Evolutionary conservation across 2,329 filamentous ascomycete species (phyloP).

Genomic region (Fusarium gaditjirri): DNA sequence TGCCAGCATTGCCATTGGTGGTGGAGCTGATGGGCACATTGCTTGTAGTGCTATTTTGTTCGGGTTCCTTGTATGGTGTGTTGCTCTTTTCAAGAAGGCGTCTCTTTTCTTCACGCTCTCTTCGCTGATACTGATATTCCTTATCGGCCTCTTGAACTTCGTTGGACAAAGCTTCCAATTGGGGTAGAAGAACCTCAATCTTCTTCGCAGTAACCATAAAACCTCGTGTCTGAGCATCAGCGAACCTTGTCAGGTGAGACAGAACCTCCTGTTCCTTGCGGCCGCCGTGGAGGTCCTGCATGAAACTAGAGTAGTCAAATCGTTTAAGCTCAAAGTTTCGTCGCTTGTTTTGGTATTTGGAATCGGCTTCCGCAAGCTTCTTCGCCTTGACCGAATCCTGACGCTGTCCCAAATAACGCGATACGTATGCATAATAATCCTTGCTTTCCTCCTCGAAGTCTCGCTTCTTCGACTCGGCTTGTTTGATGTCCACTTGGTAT

Average conservation of each 20-base stretch:
- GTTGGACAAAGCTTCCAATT: slow-evolving; percentile 85
- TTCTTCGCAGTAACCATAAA: slow-evolving; percentile 88
- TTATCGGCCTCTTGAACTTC: slow-evolving; percentile 96
- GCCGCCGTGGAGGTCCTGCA: slow-evolving; percentile 99
- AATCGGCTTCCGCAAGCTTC: slow-evolving; percentile 93
- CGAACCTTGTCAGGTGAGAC: slow-evolving; percentile 93
- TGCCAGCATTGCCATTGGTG: slow-evolving; percentile 58
- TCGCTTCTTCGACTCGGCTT: slow-evolving; percentile 94
- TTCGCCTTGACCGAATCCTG: slow-evolving; percentile 98
- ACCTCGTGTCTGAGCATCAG: slow-evolving; percentile 85
- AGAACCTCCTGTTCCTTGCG: slow-evolving; percentile 97
- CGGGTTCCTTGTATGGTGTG: slow-evolving; percentile 76
- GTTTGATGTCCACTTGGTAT: slow-evolving; percentile 96
- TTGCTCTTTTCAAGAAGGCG: slow-evolving; percentile 89
- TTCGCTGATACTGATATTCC: slow-evolving; percentile 93
- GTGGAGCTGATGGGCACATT: slow-evolving; percentile 45
- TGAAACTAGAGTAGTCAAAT: slow-evolving; percentile 98
- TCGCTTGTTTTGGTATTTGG: slow-evolving; percentile 94
- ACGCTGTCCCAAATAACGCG: slow-evolving; percentile 93
- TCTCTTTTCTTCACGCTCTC: slow-evolving; percentile 95
- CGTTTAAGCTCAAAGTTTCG: slow-evolving; percentile 96
- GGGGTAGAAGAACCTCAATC: slow-evolving; percentile 86
- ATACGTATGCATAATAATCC: slow-evolving; percentile 96
- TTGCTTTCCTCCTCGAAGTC: slow-evolving; percentile 99
- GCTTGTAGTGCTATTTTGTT: slow-evolving; percentile 61